These are phyloP conservation scores for Monilinia laxa DNA, from an alignment of 2,329 filamentous ascomycete species.

Conservation along the genomic window DNA sequence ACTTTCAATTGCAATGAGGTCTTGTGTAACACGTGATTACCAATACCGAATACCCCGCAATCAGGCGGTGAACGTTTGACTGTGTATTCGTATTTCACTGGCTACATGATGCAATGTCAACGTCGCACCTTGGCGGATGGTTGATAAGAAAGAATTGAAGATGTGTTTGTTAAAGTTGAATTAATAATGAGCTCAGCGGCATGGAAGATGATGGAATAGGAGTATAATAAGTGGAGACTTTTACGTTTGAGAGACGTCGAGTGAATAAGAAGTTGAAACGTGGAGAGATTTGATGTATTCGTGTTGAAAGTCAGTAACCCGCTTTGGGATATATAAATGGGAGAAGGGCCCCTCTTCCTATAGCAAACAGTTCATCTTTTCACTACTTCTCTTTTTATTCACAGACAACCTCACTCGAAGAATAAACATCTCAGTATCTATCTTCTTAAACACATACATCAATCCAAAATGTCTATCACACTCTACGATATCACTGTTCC, in stretches of 20 bases:
- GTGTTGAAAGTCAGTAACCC: not conserved
- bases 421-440: not conserved
- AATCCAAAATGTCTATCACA: slow-evolving; percentile 15
- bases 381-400: not conserved
- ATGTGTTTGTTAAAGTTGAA: not conserved
- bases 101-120: not conserved
- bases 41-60: not conserved
- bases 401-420: no score
- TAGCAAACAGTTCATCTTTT: not conserved
- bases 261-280: not conserved
- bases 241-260: no score
- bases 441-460: not conserved
- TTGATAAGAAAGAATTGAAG: not conserved
- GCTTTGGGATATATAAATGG: slow-evolving; percentile 3
- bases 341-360: not conserved
- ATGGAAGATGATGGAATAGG: slow-evolving; percentile 3
- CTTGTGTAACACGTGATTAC: slow-evolving; percentile 17
- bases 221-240: not conserved
- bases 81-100: not conserved
- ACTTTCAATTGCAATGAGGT: not conserved
- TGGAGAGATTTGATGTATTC: not conserved
- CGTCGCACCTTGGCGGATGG: not conserved
- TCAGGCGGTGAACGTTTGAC: not conserved
- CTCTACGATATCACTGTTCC: slow-evolving; percentile 14
- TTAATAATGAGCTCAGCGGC: not conserved